Evolutionary conservation across 495 filamentous ascomycete genomes (phyloP), one percentile per base, ranked within the genome.

Genomic region (Acidomyces sp.): DNA sequence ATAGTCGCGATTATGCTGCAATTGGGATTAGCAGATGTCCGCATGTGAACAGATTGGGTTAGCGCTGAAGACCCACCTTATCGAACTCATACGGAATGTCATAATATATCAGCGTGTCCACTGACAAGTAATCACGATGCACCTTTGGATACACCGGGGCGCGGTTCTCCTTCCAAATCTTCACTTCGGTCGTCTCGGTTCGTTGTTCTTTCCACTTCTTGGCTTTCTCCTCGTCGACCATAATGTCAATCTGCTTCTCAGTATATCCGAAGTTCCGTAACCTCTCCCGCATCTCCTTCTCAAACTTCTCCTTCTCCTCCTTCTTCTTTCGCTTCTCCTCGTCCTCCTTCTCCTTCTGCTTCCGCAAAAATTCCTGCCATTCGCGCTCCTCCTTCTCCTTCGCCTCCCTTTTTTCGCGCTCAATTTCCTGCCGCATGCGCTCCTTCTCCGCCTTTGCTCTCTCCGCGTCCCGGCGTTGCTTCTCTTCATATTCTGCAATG

Each of bases 231-330:
- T 50, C 42, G 15, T 46, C 25, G 3, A 60, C 45, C 55, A 60
- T 55, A 23, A 47, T 50, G 22, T 62, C 49, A 36, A 63, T 63
- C 34, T 62, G 57, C 18, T 58, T 55, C 22, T 61, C 49, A 25
- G 55, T 52, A 33, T 57, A 63, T 24, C 60, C 60, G 32, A 56
- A 39, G 47, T 53, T 51, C 36, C 46, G 47, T 20, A 42, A 13
- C 7, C 37, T 37, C 18, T 40, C 35, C 13, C 36, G 34, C 51
- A 51, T 66, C 41, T 64, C 63, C 45, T 63, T 61, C 22, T 57
- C 52, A 17, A 63, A 63, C 46, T 74, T 69, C 47, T 64, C 62
- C 37, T 53, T 41, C 15, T 50, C 62, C n/a, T 60, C 64, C 23
- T 55, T 56, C 11, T 51, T 49, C 46, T 63, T 51, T 5, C 39